Evolutionary conservation across 495 filamentous ascomycete genomes (phyloP), one percentile per base, ranked within the genome.

Genomic region (Pyrenopolyporus hunteri): DNA sequence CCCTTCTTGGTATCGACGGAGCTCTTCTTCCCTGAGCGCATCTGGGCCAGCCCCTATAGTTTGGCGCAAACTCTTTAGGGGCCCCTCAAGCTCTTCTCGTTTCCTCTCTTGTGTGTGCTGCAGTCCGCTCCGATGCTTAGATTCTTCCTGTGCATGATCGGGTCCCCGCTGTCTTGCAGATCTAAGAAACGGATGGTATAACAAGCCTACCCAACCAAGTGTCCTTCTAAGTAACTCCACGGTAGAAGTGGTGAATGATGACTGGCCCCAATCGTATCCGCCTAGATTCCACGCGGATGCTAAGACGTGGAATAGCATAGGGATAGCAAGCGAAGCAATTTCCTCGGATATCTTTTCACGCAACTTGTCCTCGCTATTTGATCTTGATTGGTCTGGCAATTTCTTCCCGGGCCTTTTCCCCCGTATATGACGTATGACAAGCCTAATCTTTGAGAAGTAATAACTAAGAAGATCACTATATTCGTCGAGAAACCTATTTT

Each of bases 291-390:
- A 69, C 10, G 33, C 53, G 32, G 47, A 59, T 29, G 56, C 56
- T 5, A 71, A 43, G 32, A 67, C 44, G 20, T 67, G 66, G 17
- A 64, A 37, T 7, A 69, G 23, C 69, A 66, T 71, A 28, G 69
- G 69, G 3, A 71, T 61, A 3, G 53, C 64, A 45, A 22, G 44
- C 19, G 36, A 59, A n/a, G 31, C 16, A 40, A 69, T 37, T 40
- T 52, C 60, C 29, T 46, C 6, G 7, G 35, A 25, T 29, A 60
- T 37, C 36, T 48, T 29, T 23, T 59, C 32, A 28, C 43, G 63
- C 19, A 35, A 49, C 9, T 58, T 32, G 5, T 29, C 17, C 8
- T 62, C 59, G 16, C 3, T 17, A 6, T 68, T 35, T 28, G 13
- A 10, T 45, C 20, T 26, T 66, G 42, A 32, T 28, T 52, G 17